Evolutionary conservation across 2,329 filamentous ascomycete genomes (phyloP).

Genomic region (Fusarium sp.): DNA sequence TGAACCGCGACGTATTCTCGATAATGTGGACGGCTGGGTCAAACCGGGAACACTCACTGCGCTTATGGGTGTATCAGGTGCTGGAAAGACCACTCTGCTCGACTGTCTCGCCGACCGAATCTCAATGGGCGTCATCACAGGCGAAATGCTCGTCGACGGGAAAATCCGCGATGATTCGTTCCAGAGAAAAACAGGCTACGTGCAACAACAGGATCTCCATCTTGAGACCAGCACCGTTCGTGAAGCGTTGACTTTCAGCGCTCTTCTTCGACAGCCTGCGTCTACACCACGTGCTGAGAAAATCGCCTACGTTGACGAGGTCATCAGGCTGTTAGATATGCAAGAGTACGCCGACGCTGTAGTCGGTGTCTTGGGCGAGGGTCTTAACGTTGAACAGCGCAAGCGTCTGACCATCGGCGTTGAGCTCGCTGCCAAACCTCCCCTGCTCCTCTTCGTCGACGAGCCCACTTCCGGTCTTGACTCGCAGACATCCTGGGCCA

Average conservation of each 20-base stretch:
- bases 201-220: constrained; percentile 74
- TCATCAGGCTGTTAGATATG: constrained; percentile 68
- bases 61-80: constrained; percentile 68
- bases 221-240: constrained; percentile 61
- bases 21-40: constrained; percentile 80
- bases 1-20: constrained; percentile 74
- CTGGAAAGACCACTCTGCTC: constrained; percentile 76
- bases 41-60: constrained; percentile 80
- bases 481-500: constrained; percentile 75
- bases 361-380: constrained; percentile 60
- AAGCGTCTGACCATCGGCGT: constrained; percentile 67
- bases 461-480: constrained; percentile 70
- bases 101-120: constrained; percentile 74
- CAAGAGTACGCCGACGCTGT: constrained; percentile 68
- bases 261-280: constrained; percentile 61
- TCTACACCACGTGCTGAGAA: constrained; percentile 62
- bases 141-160: constrained; percentile 80
- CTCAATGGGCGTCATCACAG: constrained; percentile 78
- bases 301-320: constrained; percentile 65
- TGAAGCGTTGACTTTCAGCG: constrained; percentile 58
- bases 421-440: constrained; percentile 60
- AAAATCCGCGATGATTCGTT: constrained; percentile 74
- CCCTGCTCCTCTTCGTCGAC: constrained; percentile 66
- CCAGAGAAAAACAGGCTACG: constrained; percentile 79
- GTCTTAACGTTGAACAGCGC: constrained; percentile 64